A percentile compares a stretch with the other conserved stretches of the same genome.
These are phyloP conservation scores for Leccinum subgranulosum DNA, from an alignment of 768 basidiomycete genomes.

Conservation along the genomic window DNA sequence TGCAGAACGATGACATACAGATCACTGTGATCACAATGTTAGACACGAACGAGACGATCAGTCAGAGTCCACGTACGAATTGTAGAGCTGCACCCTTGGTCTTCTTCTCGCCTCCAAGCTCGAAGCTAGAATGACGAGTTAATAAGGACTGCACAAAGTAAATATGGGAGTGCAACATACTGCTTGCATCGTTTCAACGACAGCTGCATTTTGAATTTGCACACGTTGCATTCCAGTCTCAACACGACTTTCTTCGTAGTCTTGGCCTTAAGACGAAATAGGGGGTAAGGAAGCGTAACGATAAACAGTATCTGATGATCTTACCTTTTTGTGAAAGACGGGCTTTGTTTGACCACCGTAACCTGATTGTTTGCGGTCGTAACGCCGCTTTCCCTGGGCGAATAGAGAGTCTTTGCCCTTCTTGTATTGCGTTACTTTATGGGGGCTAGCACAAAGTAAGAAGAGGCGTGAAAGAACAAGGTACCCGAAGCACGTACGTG, in stretches of 20 bases:
- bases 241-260: slow-evolving; percentile 99
- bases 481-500: slow-evolving; percentile 57
- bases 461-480: not conserved
- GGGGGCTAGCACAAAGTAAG: slow-evolving; percentile 57
- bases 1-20: slow-evolving; percentile 5
- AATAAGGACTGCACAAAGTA: not conserved
- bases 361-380: slow-evolving; percentile 97
- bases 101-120: slow-evolving; percentile 99
- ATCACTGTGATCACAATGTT: slow-evolving; percentile 19
- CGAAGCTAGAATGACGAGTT: slow-evolving; percentile 61
- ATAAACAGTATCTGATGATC: not conserved
- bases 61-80: slow-evolving; percentile 62
- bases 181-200: slow-evolving; percentile 99
- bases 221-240: slow-evolving; percentile 94
- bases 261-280: slow-evolving; percentile 63
- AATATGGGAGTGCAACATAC: slow-evolving; percentile 44
- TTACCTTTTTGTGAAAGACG: slow-evolving; percentile 99
- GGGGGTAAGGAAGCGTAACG: not conserved
- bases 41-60: not conserved
- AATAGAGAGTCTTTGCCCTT: slow-evolving; percentile 98
- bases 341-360: slow-evolving; percentile 99
- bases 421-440: slow-evolving; percentile 99
- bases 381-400: slow-evolving; percentile 99
- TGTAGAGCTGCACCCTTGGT: slow-evolving; percentile 94
- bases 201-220: slow-evolving; percentile 98